These are phyloP conservation scores for Apiospora sp. DNA, from an alignment of 2,329 filamentous ascomycete species.

Conservation along the genomic window DNA sequence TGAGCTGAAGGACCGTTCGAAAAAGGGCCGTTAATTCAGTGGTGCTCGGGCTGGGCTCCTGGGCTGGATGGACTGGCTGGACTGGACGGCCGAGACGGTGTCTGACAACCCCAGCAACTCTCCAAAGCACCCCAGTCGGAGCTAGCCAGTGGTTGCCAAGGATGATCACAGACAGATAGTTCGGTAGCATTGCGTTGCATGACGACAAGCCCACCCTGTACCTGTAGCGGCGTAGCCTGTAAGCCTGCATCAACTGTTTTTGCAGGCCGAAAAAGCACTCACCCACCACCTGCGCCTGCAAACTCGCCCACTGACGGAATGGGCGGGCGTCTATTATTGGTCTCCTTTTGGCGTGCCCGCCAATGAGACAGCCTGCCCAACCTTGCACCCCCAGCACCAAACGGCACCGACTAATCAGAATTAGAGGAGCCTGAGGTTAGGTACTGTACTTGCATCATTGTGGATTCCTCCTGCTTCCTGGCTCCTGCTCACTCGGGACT, in stretches of 20 bases:
- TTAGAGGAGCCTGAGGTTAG: too few relatives aligned
- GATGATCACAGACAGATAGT: conserved; percentile 3
- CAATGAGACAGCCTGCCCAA: conserved; percentile 5
- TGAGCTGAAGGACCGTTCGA: not conserved
- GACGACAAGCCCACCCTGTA: conserved; percentile 6
- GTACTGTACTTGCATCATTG: conserved; percentile 13
- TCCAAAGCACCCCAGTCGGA: not conserved
- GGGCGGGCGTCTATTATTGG: conserved; percentile 14
- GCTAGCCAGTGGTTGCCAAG: not conserved
- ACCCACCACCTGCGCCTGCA: not conserved
- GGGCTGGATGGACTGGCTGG: not conserved
- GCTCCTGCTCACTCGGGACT: conserved; percentile 5
- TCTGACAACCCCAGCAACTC: not conserved
- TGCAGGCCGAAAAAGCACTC: too few relatives aligned
- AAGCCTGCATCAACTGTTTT: not conserved
- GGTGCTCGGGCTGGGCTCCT: not conserved
- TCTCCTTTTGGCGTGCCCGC: not conserved
- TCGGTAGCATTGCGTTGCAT: conserved; percentile 19
- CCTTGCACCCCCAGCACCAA: not conserved
- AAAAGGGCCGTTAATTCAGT: conserved; percentile 2
- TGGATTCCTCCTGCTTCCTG: not conserved
- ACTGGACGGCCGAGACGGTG: not conserved
- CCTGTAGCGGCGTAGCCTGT: not conserved
- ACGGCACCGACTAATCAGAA: not conserved
- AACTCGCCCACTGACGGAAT: conserved; percentile 3